phyloP scores from a whole-genome alignment of 257 asterid species.

The Striga asiatica region DNA sequence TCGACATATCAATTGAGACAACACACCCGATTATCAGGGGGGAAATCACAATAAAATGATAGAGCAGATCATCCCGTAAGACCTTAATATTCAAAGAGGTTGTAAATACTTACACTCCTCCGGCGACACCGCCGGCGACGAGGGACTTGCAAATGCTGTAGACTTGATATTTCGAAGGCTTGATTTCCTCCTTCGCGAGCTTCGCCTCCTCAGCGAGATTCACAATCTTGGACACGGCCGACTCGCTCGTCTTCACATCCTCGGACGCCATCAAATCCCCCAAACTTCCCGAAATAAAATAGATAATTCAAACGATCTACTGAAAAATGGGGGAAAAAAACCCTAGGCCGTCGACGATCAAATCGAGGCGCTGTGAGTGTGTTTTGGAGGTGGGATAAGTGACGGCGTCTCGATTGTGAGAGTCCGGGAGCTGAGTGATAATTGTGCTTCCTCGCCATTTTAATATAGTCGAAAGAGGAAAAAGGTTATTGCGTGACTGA shows the following conservation, averaged over 20 bases:
- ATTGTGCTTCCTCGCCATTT: no score
- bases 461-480: no score
- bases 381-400: constrained; percentile 4
- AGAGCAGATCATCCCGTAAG: background rate
- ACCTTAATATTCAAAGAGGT: background rate
- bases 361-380: constrained; percentile 9
- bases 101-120: constrained; percentile 56
- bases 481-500: background rate
- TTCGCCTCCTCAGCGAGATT: constrained; percentile 84
- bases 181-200: constrained; percentile 68
- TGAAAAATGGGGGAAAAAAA: background rate
- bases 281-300: background rate
- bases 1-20: background rate
- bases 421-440: background rate
- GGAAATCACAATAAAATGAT: background rate
- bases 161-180: constrained; percentile 47
- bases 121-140: constrained; percentile 80
- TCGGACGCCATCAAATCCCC: constrained; percentile 61
- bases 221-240: constrained; percentile 78
- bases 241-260: constrained; percentile 69
- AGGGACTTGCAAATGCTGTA: constrained; percentile 72
- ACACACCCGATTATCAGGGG: background rate
- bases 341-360: constrained; percentile 14
- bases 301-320: constrained; percentile 6
- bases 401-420: constrained; percentile 16